Base-by-base conservation (phyloP, 768 basidiomycete species). In the Leccinum subgranulosum region DNA sequence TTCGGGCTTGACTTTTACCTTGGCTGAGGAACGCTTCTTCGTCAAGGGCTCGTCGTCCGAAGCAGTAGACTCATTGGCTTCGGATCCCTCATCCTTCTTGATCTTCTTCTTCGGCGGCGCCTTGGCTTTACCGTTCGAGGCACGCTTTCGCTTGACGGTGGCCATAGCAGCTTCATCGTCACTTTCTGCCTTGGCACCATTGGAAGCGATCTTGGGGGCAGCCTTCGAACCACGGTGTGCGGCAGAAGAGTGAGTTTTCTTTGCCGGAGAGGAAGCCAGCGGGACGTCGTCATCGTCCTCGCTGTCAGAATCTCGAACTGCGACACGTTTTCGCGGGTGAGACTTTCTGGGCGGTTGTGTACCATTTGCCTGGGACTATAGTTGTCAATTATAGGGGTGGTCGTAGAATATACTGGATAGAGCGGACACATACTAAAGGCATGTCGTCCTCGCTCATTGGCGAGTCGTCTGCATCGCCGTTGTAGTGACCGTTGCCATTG, bases 391-490 rank as follows among this genome's bases (percentile, higher is more conserved):
- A 64, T 54, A 64, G 61, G 66, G 60, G 58, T 39, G 62, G 33
- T 48, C 51, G 54, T 34, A n/a, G 21, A 31, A 58, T 51, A 56
- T 7, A 21, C 45, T 36, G 21, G 14, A 47, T 27, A 23, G 39
- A 50, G 46, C 17, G 57, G 27, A 56, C 60, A 77, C 82, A 63
- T 71, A 92, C 90, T 69, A 90, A 76, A 47, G 88, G 88, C 72
- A 84, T 72, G 64, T 90, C 86, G 52, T 84, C 87, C 57, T 88
- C 87, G 60, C 86, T 88, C 81, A 86, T 81, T 25, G 79, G 76
- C 51, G 75, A 76, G 66, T 74, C 73, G 14, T 69, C 73, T 55
- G 76, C 73, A 56, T 75, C 73, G 23, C 71, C 72, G 25, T 75
- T 75, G 56, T 56, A 57, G 65, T 73, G 69, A 59, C 74, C 73